These are phyloP conservation scores for Rhodamnia rubescens DNA, from an alignment of 345 rosid genomes.

Conservation along the genomic window DNA sequence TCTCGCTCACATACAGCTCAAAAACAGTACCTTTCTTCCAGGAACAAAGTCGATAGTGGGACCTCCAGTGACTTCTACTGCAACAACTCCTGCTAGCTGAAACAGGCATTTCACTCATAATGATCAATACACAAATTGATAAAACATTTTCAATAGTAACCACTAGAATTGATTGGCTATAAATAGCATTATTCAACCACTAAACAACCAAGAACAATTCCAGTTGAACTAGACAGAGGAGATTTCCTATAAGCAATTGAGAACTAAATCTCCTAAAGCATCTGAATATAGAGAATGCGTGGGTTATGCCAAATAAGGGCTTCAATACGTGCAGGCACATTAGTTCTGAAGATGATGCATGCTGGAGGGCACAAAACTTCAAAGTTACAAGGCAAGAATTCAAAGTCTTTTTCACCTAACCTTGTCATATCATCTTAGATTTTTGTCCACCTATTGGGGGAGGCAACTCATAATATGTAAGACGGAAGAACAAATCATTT, in stretches of 20 bases:
- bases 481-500: neutral
- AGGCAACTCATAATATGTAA: neutral
- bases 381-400: neutral
- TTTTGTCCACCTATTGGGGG: neutral
- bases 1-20: neutral
- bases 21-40: constrained; percentile 64
- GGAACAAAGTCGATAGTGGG: constrained; percentile 75
- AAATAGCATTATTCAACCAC: neutral
- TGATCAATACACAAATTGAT: neutral
- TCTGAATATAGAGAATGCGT: neutral
- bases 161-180: neutral
- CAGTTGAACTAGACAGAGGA: neutral
- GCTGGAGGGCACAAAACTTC: neutral
- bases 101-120: neutral
- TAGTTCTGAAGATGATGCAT: neutral
- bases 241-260: neutral
- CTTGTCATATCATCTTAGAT: neutral
- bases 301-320: neutral
- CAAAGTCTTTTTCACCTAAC: neutral
- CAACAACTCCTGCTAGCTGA: constrained; percentile 96
- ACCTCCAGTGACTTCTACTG: constrained; percentile 94
- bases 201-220: neutral
- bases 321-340: neutral
- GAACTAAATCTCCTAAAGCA: neutral
- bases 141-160: neutral